Evolutionary conservation across 305 asterid species (phyloP), one percentile per base, ranked within the genome.

Genomic region (Fraxinus latifolia): DNA sequence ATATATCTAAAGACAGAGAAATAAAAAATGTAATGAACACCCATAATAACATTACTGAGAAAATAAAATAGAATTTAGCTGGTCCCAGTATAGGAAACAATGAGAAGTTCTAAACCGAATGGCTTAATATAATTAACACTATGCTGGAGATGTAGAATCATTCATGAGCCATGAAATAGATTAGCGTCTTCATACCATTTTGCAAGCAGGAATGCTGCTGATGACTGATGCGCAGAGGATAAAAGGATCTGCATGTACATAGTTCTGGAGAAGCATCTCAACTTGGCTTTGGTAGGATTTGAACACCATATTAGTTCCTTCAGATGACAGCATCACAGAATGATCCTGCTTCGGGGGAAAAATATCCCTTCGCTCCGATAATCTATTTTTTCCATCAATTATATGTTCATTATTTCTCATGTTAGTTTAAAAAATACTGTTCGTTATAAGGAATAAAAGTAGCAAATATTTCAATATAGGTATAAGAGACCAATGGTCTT

Each of bases 121-220:
- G 17, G 39, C 80, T 21, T 39, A 77, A 21, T 68, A 44, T 65
- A 33, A 82, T 78, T 27, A 2, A 29, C 50, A 25, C 44, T 83
- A 32, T 5, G 21, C 39, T 0, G 15, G 75, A 70, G 75, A 70
- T 14, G 21, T 31, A n/a, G 23, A 70, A 70, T 70, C 25, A 70
- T 14, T 15, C n/a, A 15, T 50, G 79, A 65, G 47, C 55, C 19
- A 32, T 29, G 62, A 77, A 70, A 47, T 55, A 44, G 81, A 74
- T 29, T 67, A 23, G 37, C 14, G 33, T 23, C 7, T 74, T 15
- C 83, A 33, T 91, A 94, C 98, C 91, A 83, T 82, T 84, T 94
- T 94, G 94, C 95, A 92, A n/a, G 93, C 91, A 62, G 90, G 78
- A 75, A 91, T 85, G 71, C 95, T 92, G 32, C 89, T 80, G 89